Base-by-base conservation (phyloP, 768 basidiomycete species). In the Collybiopsis confluens region DNA sequence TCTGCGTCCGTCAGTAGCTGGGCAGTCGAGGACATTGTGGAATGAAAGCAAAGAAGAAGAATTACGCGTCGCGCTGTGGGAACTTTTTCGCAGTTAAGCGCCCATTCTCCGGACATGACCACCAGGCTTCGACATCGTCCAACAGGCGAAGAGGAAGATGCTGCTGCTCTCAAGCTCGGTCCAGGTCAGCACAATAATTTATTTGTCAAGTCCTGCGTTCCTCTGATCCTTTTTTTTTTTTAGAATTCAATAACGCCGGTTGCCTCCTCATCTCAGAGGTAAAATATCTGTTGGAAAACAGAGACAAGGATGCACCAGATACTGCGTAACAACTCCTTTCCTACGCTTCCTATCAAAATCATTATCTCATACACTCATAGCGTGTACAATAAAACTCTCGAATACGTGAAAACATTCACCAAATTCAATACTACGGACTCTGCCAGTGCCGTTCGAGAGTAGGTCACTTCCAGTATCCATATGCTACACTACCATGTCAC, bases 181-280 rank as follows among this genome's bases (percentile, higher is more conserved):
- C 70, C 82, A 60, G 90, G 88, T 85, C 55, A 27, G n/a, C 30
- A 5, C 6, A n/a, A 40, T 40, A 40, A 5, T 40, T 35, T 47
- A 38, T 27, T 4, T 7, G 4, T 33, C 26, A 36, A 30, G 28
- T 46, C 41, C 28, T 54, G 43, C 40, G 24, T 45, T 10, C 53
- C 35, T 37, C 16, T 26, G 3, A 51, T 28, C 50, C n/a, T n/a
- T n/a, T n/a, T n/a, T n/a, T n/a, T n/a, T n/a, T 37, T 26, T 15
- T 58, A 92, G 92, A 92, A 65, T 95, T 95, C 73, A 91, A 91
- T 73, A 91, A 92, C 58, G 89, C 89, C 4, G 92, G 90, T 76
- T 92, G 90, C 68, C 68, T 96, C 64, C 79, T 93, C 61, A 92
- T 95, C 56, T 92, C 91, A 1, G 93, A 96, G 65, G 93, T 95